A percentile compares a stretch with the other conserved stretches of the same genome.
These are phyloP conservation scores for Hericium coralloides DNA, from an alignment of 768 basidiomycete species.

Conservation along the genomic window DNA sequence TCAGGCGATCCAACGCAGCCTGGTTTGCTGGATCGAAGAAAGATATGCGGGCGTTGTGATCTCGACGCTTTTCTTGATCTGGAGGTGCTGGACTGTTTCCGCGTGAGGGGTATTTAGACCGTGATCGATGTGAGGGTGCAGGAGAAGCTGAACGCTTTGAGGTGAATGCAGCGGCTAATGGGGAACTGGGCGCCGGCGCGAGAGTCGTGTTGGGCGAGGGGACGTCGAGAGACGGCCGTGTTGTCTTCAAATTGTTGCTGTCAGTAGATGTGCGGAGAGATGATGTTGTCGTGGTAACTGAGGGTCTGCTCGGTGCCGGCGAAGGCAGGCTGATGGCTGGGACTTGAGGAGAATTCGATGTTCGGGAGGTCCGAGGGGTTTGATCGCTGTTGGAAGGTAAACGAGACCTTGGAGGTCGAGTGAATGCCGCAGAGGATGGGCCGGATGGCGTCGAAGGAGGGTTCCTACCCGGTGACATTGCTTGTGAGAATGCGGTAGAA, in stretches of 20 bases:
- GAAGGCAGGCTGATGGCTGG: constrained; percentile 2
- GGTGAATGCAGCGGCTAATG: neutral
- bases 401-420: constrained; percentile 3
- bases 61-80: constrained; percentile 38
- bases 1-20: constrained; percentile 58
- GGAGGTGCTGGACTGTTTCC: constrained; percentile 5
- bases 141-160: constrained; percentile 7
- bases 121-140: constrained; percentile 2
- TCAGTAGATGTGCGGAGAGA: constrained; percentile 1
- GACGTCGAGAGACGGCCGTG: constrained; percentile 8
- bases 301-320: constrained; percentile 11
- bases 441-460: neutral
- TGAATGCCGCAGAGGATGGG: neutral
- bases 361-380: neutral
- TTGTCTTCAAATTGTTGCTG: neutral
- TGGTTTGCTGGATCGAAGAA: constrained; percentile 80
- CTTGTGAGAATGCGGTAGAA: neutral
- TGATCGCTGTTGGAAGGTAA: neutral
- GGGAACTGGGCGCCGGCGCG: neutral
- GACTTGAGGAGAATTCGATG: neutral
- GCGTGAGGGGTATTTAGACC: neutral
- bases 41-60: constrained; percentile 65
- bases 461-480: neutral
- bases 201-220: constrained; percentile 9
- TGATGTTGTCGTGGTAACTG: constrained; percentile 7